These are phyloP conservation scores for Coelastrella sp. DNA, from an alignment of 139 green algal genomes.

Conservation along the genomic window DNA sequence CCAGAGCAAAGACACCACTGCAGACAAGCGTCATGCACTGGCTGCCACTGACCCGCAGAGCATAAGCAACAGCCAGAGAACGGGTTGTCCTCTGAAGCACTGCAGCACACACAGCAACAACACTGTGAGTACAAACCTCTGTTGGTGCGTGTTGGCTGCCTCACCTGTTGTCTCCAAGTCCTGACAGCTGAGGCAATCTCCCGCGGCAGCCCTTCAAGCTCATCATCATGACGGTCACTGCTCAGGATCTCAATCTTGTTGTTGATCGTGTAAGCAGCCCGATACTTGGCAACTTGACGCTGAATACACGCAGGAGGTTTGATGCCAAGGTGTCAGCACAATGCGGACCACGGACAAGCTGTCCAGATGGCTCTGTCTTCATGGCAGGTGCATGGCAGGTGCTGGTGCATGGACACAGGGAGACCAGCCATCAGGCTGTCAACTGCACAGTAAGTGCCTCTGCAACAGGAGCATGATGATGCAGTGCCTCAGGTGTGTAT, in stretches of 20 bases:
- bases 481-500: background rate
- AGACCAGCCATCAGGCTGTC: too few species aligned
- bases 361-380: too few species aligned
- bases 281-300: conserved; percentile 19
- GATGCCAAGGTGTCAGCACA: background rate
- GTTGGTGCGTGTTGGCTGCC: background rate
- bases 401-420: too few species aligned
- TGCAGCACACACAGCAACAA: too few species aligned
- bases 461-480: too few species aligned
- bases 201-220: conserved; percentile 46
- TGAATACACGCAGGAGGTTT: background rate
- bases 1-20: background rate
- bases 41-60: too few species aligned
- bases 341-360: background rate
- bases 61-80: too few species aligned
- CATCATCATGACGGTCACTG: background rate
- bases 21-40: background rate
- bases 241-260: conserved; percentile 49
- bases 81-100: too few species aligned
- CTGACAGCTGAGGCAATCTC: conserved; percentile 57
- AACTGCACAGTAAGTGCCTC: too few species aligned
- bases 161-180: conserved; percentile 24
- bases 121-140: too few species aligned
- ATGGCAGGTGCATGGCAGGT: too few species aligned
- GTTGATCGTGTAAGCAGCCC: conserved; percentile 54